These are phyloP conservation scores for Vitis hybrid DNA, from an alignment of 177 flowering plant species.

Conservation along the genomic window DNA sequence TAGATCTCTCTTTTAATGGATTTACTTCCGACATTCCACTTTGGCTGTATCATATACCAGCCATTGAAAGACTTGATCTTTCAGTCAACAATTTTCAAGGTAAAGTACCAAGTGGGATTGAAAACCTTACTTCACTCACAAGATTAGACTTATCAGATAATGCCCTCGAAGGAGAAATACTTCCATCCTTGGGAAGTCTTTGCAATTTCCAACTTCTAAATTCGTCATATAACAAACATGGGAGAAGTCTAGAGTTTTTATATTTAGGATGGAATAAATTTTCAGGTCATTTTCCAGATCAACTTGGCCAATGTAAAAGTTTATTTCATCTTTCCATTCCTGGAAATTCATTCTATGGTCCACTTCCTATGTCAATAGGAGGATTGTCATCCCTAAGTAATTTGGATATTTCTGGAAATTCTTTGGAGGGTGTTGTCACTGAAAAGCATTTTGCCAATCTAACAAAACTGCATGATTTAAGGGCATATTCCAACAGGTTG, in stretches of 20 bases:
- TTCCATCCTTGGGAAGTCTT: neutral
- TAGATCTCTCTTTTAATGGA: neutral
- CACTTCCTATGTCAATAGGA: conserved; percentile 7
- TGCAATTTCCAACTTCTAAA: neutral
- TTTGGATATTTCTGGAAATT: conserved; percentile 8
- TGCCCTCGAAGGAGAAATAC: no score
- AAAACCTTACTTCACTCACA: no score
- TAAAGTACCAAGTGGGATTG: neutral
- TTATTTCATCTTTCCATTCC: neutral
- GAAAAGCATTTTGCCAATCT: conserved; percentile 27
- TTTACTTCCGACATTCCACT: no score
- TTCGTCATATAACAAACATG: no score
- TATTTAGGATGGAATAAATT: no score
- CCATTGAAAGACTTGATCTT: neutral
- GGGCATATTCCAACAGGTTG: conserved; percentile 12
- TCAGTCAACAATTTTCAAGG: neutral
- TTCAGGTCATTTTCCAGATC: no score
- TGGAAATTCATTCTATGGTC: conserved; percentile 17
- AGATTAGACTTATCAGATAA: no score
- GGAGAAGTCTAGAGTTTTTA: no score
- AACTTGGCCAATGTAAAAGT: no score
- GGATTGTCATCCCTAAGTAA: neutral
- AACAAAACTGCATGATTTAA: conserved; percentile 4
- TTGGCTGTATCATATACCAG: no score
- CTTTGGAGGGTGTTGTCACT: conserved; percentile 17